phyloP scores from a whole-genome alignment of 2,329 filamentous ascomycete species.

The Plectosphaerella cucumerina region DNA sequence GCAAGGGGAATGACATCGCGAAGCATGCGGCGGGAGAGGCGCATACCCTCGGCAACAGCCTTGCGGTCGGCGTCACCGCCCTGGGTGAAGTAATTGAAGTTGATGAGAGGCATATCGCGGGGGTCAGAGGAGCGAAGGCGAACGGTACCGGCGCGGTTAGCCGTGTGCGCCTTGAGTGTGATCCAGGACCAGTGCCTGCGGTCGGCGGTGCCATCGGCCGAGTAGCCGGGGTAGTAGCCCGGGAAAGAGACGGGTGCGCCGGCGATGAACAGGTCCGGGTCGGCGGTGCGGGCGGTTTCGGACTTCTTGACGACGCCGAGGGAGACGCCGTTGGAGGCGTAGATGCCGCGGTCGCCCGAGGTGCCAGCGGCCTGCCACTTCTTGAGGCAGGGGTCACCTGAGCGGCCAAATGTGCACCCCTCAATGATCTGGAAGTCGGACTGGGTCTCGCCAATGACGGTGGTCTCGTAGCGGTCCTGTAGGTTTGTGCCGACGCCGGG shows the following conservation, averaged over 20 bases:
- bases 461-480: constrained; percentile 22
- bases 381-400: constrained; percentile 27
- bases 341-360: constrained; percentile 19
- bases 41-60: constrained; percentile 35
- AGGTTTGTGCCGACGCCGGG: constrained; percentile 59
- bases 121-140: constrained; percentile 52
- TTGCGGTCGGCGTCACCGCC: constrained; percentile 35
- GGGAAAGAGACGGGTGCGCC: constrained; percentile 21
- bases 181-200: constrained; percentile 32
- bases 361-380: constrained; percentile 21
- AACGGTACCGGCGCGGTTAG: constrained; percentile 54
- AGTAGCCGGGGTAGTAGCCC: constrained; percentile 23
- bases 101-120: constrained; percentile 54
- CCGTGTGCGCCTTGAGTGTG: constrained; percentile 54
- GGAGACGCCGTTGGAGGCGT: constrained; percentile 28
- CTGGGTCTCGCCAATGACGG: constrained; percentile 14
- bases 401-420: constrained; percentile 22
- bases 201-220: constrained; percentile 19
- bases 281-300: constrained; percentile 16
- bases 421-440: constrained; percentile 20
- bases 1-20: constrained; percentile 19
- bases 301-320: constrained; percentile 25
- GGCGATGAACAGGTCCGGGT: constrained; percentile 25
- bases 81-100: constrained; percentile 47
- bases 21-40: neutral